Evolutionary conservation across 2,329 filamentous ascomycete genomes (phyloP), one percentile per base, ranked within the genome.

Genomic region (Cladosporium sp.): DNA sequence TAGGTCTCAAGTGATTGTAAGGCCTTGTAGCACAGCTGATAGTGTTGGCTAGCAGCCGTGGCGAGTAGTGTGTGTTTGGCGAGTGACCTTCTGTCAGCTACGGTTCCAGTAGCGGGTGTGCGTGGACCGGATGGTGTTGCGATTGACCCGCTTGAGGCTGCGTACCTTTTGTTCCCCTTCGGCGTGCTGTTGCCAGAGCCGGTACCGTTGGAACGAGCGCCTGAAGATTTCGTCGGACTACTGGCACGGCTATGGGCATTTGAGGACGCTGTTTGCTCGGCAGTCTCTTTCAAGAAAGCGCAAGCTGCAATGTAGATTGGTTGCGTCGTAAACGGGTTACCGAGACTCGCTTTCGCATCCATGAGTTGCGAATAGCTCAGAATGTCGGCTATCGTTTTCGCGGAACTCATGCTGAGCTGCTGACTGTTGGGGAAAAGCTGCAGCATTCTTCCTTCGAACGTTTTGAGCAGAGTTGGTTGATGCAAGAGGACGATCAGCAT

Each of bases 261-360:
- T 3, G 84, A 87, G 0, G 89, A 89, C 25, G 81, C 80, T 0
- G 89, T 88, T 67, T 88, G 89, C 16, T 89, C 85, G 3, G 87
- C 88, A 5, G 91, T 92, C 74, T 96, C 92, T 79, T 92, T 92
- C 18, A 96, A 80, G 71, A 96, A 96, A 0, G 92, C 92, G 73
- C 92, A 96, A 0, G 92, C 92, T 0, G 92, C 92, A 67, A 96
- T 94, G 71, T 96, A 96, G 73, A 96, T 96, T 0, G 92, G 92
- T 76, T 96, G 92, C 57, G 90, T 81, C 0, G 91, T 95, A 70
- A 96, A 96, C 0, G 92, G 92, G 66, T 95, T 96, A 1, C 92
- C 91, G 36, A 93, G 89, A 64, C 93, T 92, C 70, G 92, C 93
- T 75, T 91, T 93, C 0, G 91, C 88, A 75, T 96, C 91, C 60